Evolutionary conservation across 805 yeast genomes (phyloP), one percentile per base, ranked within the genome.

Genomic region (Cyberlindnera euphorbiae): DNA sequence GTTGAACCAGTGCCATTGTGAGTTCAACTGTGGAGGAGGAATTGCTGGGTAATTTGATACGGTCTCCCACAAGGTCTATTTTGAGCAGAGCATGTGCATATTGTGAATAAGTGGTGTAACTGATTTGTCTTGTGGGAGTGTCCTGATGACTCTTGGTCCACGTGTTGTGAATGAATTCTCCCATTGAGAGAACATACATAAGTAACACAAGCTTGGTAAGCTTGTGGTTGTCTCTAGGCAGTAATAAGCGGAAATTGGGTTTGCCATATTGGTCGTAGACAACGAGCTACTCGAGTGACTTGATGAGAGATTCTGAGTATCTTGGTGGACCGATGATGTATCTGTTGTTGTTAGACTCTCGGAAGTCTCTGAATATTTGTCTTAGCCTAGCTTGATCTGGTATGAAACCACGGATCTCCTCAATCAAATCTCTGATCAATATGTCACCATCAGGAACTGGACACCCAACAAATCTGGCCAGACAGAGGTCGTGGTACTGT

Each of bases 271-370:
- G 12, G 18, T 26, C 30, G 17, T n/a, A 32, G 12, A 3, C 7
- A 7, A 32, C 9, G 5, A 32, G 14, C 3, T 28, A 18, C 19
- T 32, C 35, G 19, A 32, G 4, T 6, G 18, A 16, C 15, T 21
- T 6, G 7, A 32, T 8, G 6, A 32, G 24, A 6, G 19, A 18
- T 21, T 32, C 35, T 6, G 35, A 30, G 26, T 32, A 32, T 9
- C 6, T 16, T 19, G 35, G 35, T 9, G 35, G 30, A 13, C 26
- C 35, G 12, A 32, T 18, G 12, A 32, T 24, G 30, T 32, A 26
- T 26, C 35, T 18, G 5, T 28, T 28, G 6, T 12, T 10, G 17
- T 32, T 32, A 17, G 18, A n/a, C 26, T 32, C 16, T 26, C 35
- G 18, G 23, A 32, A 26, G 3, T 26, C 25, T 4, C 4, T 16